These are phyloP conservation scores for Corchorus capsularis DNA, from an alignment of 345 rosid genomes.

Conservation along the genomic window DNA sequence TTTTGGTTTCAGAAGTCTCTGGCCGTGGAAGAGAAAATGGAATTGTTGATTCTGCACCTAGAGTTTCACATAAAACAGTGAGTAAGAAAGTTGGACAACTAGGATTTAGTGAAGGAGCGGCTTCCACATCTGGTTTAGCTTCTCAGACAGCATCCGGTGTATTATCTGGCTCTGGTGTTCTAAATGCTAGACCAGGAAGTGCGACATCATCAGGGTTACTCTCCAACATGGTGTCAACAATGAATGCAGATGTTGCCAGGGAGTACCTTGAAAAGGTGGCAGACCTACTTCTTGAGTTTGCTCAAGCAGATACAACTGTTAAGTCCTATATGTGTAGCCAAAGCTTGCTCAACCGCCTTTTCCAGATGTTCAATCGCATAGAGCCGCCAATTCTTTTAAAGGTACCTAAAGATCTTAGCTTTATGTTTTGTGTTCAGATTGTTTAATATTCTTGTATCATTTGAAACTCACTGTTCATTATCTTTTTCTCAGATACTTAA, in stretches of 20 bases:
- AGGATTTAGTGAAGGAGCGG: slow-evolving; percentile 60
- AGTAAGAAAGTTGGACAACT: slow-evolving; percentile 61
- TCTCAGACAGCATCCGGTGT: slow-evolving; percentile 96
- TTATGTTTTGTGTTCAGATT: slow-evolving; percentile 14
- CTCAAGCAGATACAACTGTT: slow-evolving; percentile 92
- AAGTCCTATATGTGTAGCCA: slow-evolving; percentile 93
- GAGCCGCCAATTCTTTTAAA: slow-evolving; percentile 88
- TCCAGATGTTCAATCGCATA: slow-evolving; percentile 86
- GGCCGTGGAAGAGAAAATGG: slow-evolving; percentile 85
- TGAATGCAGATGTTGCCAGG: slow-evolving; percentile 90
- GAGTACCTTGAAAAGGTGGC: slow-evolving; percentile 97
- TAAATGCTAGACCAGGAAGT: slow-evolving; percentile 97
- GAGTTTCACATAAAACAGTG: slow-evolving; percentile 56
- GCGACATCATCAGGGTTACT: slow-evolving; percentile 94
- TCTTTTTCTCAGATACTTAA: slow-evolving; percentile 56
- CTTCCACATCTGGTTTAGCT: slow-evolving; percentile 79
- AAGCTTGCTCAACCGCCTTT: slow-evolving; percentile 88
- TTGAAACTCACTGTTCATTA: slow-evolving; percentile 20
- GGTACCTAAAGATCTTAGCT: slow-evolving; percentile 42
- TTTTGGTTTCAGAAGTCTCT: slow-evolving; percentile 71
- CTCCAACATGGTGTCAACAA: slow-evolving; percentile 84
- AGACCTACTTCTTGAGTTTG: slow-evolving; percentile 95
- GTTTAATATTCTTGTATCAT: slow-evolving; percentile 10
- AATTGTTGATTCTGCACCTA: slow-evolving; percentile 61
- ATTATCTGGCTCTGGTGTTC: slow-evolving; percentile 94